A percentile compares a stretch with the other conserved stretches of the same genome.
Evolutionary conservation across 805 yeast genomes (phyloP).

Genomic region (Metschnikowia arizonensis): DNA sequence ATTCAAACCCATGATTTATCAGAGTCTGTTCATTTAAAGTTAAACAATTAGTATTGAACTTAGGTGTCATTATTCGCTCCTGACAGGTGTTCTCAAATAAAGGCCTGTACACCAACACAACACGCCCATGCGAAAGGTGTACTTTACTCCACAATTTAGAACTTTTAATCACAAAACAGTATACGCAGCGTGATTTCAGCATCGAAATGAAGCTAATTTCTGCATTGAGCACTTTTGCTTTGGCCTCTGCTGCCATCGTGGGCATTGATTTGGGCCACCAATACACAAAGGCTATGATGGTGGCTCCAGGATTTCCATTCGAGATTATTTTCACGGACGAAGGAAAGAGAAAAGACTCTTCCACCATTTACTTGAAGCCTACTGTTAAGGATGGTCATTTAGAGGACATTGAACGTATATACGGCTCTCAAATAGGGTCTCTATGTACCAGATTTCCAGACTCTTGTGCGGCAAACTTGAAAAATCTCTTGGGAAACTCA

Average conservation of each 20-base stretch:
- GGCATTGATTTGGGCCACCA: conserved; percentile 91
- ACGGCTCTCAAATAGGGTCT: conserved; percentile 72
- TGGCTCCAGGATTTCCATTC: conserved; percentile 86
- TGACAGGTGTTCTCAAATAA: conserved; percentile 1
- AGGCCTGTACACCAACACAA: conserved; percentile 2
- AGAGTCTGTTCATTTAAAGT: neutral
- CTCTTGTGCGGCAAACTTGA: conserved; percentile 61
- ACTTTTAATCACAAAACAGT: neutral
- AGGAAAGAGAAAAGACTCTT: conserved; percentile 82
- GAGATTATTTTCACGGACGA: conserved; percentile 88
- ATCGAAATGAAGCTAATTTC: conserved; percentile 15
- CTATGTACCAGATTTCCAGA: conserved; percentile 71
- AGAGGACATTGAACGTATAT: conserved; percentile 61
- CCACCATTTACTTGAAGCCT: conserved; percentile 66
- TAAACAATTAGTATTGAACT: neutral
- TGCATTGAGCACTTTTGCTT: conserved; percentile 9
- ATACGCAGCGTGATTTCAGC: neutral
- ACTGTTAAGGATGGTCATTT: conserved; percentile 22
- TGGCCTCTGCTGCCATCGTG: conserved; percentile 56
- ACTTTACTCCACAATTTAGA: conserved; percentile 2
- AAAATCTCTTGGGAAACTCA: conserved; percentile 65
- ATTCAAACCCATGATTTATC: neutral
- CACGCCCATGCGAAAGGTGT: conserved; percentile 1
- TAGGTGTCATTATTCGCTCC: neutral
- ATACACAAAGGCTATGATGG: conserved; percentile 77